Evolutionary conservation across 306 rosid species (phyloP), one percentile per base, ranked within the genome.

Genomic region (Senna siamea): DNA sequence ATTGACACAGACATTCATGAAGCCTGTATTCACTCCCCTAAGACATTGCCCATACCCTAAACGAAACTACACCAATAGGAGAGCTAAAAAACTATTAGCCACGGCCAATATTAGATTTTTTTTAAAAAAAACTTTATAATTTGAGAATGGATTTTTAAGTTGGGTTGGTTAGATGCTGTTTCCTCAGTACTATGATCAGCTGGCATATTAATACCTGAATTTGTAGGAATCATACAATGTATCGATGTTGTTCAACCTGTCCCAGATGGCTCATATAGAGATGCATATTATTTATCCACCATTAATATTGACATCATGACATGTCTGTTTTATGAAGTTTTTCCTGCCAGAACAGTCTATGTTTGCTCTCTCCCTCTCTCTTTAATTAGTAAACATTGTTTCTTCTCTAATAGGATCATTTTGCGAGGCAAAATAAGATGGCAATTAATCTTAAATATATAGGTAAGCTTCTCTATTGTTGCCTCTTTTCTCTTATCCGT

Each of bases 361-460:
- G 11, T 79, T 34, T 72, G 66, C 77, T 60, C 30, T 69, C 19
- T 30, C 38, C 61, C 56, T 8, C 71, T 26, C 2, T 65, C 72
- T 17, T 37, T 18, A 9, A 38, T 66, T 77, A 30, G 26, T 63
- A 22, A 76, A 69, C 47, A 23, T 57, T 62, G 22, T 13, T 43
- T 13, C 53, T 73, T 28, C 72, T 63, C 15, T 58, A 58, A 80
- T 82, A 92, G 97, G 89, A 77, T 75, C 84, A 92, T 80, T 92
- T 92, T 68, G 85, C 82, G 32, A 83, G 40, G 73, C 61, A 79
- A 55, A 52, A 79, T 9, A 92, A 81, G 81, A 69, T 90, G 69
- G 30, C 64, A 28, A 79, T 92, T 44, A 89, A 70, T 85, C 96
- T 90, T 50, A 92, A 90, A 87, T 87, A 88, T 83, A 92, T 92